Base-by-base conservation (phyloP, 2,329 filamentous ascomycete genomes). In the Aspergillus ruber region DNA sequence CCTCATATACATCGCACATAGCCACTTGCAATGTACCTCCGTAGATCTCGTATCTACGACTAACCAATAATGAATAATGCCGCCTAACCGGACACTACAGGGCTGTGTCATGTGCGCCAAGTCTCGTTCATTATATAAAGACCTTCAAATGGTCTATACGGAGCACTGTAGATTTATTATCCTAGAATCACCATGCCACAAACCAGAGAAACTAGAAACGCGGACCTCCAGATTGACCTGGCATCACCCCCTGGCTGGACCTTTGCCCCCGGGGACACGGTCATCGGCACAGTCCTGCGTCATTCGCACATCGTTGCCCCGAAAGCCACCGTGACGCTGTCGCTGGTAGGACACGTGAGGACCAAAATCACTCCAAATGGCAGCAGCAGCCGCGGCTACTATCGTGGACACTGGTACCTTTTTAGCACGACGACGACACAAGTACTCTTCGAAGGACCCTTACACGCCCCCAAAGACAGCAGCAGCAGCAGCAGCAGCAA, bases 221-320 rank as follows among this genome's bases (percentile, higher is more conserved):
- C 38, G 13, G 38, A 40, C 13, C 33, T 25, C 35, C 42, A 47
- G 33, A 46, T 58, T 33, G 50, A 53, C 23, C 23, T 58, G n/a
- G 50, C 52, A 10, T 48, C 53, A 10, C 56, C 55, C 4, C 44
- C 45, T 1, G 47, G 44, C 8, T 55, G 55, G 53, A 43, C 45
- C 7, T 56, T 48, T 44, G 33, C 45, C 17, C 33, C 51, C 2
- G 53, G 56, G 7, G 55, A 57, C 43, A 55, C 49, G 8, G 52
- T 59, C 42, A 53, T 55, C 36, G 55, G 55, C 29, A 50, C 48
- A 43, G 32, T 59, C 9, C 43, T 53, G 2, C 53, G 56, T 10
- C 50, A 43, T 10, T 27, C 17, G 1, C 50, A 52, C 13, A 50
- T 57, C 15, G 50, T 56, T 18, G 40, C 55, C 9, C 50, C 56